Evolutionary conservation across 176 grass and related monocot genomes (phyloP), one percentile per base, ranked within the genome.

Genomic region (Aegilops speltoides): DNA sequence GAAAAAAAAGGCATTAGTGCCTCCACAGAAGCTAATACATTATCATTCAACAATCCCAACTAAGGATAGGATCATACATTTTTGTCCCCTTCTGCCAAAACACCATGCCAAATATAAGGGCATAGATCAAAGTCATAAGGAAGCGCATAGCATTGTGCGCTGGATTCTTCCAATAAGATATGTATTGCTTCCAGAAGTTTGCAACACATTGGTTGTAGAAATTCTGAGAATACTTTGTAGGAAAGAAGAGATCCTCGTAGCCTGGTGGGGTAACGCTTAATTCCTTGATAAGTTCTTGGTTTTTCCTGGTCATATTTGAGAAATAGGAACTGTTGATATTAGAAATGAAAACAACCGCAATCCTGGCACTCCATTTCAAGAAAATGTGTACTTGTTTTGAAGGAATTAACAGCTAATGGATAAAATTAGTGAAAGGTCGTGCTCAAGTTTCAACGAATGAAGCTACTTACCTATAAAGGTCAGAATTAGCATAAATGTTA

Each of bases 161-260:
- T 60, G 95, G 95, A 85, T 95, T 98, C 87, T 94, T 98, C 95
- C 95, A 98, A 40, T 95, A 98, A 29, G 93, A 95, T 69, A 22
- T 81, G 41, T 89, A 90, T 67, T 95, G 93, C 85, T 98, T 98
- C 95, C 95, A 95, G 52, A 93, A 92, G 34, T 91, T 93, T 69
- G 93, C 89, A 12, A 79, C 33, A 45, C 43, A 98, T 87, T 98
- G 91, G 23, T 46, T 89, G 3, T 41, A 66, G 17, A 95, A 95
- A 68, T 63, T 92, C 79, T 95, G 93, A 5, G 96, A 81, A 71
- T 93, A 98, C 83, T 98, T 89, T 7, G 93, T 92, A 52, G 93
- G 91, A 81, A 98, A 98, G 54, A 88, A 91, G 11, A 98, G 75
- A 87, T 95, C 93, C 40, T 86, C 73, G 13, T 92, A 89, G 57